Conservation (phyloP, 2,329 filamentous ascomycete genomes). For the Pestalotiopsis fici region DNA sequence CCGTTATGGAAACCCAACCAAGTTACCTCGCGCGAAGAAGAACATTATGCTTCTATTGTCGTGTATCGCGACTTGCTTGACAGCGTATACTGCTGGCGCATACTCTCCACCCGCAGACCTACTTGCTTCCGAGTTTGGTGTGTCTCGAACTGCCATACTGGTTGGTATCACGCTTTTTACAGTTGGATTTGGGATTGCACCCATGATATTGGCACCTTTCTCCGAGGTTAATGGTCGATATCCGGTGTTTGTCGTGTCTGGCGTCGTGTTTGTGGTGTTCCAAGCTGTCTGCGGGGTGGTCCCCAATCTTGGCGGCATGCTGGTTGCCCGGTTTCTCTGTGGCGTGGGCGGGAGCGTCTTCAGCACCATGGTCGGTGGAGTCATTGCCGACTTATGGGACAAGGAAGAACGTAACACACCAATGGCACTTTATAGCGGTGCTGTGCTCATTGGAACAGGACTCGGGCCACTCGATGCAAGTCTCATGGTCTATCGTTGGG, state of each 20-base stretch:
- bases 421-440: conserved; percentile 86
- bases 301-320: conserved; percentile 68
- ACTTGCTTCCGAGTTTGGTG: conserved; percentile 66
- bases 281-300: conserved; percentile 76
- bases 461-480: conserved; percentile 73
- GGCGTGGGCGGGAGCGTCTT: conserved; percentile 79
- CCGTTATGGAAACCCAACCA: conserved; percentile 69
- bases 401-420: conserved; percentile 80
- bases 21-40: conserved; percentile 73
- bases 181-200: conserved; percentile 74
- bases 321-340: conserved; percentile 73
- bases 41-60: conserved; percentile 70
- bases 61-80: conserved; percentile 73
- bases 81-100: conserved; percentile 79
- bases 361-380: conserved; percentile 88
- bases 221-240: conserved; percentile 85
- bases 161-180: conserved; percentile 83
- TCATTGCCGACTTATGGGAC: conserved; percentile 84
- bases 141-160: conserved; percentile 67
- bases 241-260: conserved; percentile 77
- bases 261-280: conserved; percentile 69
- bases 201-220: conserved; percentile 84
- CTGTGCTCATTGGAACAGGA: conserved; percentile 77
- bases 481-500: conserved; percentile 65
- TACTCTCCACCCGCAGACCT: conserved; percentile 71